Evolutionary conservation across 2,329 filamentous ascomycete genomes (phyloP).

Genomic region (Neurospora sp.): DNA sequence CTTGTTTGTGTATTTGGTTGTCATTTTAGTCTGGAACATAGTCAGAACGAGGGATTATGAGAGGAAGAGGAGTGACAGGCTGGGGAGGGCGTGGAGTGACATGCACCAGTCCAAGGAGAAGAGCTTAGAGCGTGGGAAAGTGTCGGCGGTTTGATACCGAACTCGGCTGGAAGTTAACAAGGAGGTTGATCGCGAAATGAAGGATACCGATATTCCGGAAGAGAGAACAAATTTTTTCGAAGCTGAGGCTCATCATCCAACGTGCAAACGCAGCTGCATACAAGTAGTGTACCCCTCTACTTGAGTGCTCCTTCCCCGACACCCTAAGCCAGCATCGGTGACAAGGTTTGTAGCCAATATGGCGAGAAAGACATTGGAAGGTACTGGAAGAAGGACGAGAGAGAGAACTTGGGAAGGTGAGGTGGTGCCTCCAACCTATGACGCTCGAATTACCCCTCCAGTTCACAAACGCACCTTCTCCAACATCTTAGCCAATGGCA

Average conservation of each 20-base stretch:
- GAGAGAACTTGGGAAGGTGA: neutral
- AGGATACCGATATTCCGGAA: no score
- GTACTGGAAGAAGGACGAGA: neutral
- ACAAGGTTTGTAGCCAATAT: neutral
- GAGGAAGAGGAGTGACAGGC: neutral
- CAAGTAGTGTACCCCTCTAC: no score
- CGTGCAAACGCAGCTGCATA: no score
- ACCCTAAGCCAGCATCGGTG: neutral
- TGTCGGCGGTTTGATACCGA: neutral
- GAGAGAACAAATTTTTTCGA: no score
- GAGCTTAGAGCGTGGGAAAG: neutral
- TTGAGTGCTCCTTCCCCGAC: neutral
- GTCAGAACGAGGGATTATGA: neutral
- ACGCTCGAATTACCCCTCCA: neutral
- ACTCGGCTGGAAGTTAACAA: neutral
- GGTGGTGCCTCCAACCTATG: no score
- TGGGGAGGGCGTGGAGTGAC: neutral
- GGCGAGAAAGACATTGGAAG: neutral
- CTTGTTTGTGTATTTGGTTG: slow-evolving; percentile 2
- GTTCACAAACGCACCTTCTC: neutral
- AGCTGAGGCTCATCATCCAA: no score
- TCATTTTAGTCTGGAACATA: neutral
- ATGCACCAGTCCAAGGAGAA: neutral
- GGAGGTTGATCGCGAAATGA: neutral
- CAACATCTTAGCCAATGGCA: neutral